Percentiles rank a stretch among this genome's conserved stretches.
These are phyloP conservation scores for Scalesia atractyloides DNA, from an alignment of 129 eudicot species.

Conservation along the genomic window DNA sequence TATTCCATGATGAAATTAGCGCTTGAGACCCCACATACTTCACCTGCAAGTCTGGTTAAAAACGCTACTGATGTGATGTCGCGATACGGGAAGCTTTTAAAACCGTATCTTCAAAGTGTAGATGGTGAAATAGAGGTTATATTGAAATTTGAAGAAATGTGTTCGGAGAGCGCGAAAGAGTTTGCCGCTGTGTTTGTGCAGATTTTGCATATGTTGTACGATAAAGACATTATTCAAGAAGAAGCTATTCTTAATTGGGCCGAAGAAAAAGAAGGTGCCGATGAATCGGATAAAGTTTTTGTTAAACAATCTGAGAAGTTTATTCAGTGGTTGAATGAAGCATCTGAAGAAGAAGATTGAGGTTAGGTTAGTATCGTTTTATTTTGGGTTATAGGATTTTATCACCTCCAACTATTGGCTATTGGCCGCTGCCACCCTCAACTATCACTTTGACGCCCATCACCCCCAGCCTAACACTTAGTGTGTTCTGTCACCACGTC, in stretches of 20 bases:
- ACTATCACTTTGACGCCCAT: no score
- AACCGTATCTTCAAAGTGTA: constrained; percentile 59
- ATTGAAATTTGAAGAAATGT: constrained; percentile 89
- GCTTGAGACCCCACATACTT: constrained; percentile 48
- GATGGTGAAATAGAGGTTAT: constrained; percentile 96
- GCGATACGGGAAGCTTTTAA: constrained; percentile 61
- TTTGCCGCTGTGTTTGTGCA: constrained; percentile 56
- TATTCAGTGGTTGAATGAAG: constrained; percentile 89
- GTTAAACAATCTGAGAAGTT: constrained; percentile 72
- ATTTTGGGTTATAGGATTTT: no score
- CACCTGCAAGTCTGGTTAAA: constrained; percentile 54
- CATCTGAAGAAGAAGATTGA: constrained; percentile 47
- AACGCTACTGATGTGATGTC: constrained; percentile 46
- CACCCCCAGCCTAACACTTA: no score
- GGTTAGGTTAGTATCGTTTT: background rate
- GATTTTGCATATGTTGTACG: constrained; percentile 75
- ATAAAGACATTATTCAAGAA: constrained; percentile 77
- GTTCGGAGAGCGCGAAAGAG: constrained; percentile 68
- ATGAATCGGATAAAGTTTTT: constrained; percentile 79
- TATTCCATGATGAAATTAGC: constrained; percentile 84
- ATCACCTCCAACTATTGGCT: no score
- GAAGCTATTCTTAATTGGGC: constrained; percentile 86
- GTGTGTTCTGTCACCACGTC: no score
- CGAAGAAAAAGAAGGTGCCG: constrained; percentile 86
- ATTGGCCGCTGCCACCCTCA: no score